phyloP scores from a whole-genome alignment of 768 basidiomycete genomes.

The Dendrothele bispora region DNA sequence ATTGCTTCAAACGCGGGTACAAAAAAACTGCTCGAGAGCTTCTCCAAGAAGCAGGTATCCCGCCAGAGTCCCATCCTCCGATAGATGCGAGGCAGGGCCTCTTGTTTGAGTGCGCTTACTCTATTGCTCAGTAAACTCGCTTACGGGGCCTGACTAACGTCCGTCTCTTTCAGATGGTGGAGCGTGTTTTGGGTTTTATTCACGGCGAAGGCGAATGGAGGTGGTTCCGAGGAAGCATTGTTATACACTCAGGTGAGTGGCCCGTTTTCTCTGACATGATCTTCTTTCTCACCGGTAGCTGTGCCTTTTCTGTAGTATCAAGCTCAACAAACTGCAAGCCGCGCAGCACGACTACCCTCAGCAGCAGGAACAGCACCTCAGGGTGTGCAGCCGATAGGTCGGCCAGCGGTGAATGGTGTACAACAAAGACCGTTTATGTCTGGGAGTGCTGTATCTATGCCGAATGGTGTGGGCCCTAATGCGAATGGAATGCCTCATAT shows the following conservation, averaged over 20 bases:
- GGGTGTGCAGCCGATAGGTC: slow-evolving; percentile 24
- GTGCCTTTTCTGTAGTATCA: slow-evolving; percentile 35
- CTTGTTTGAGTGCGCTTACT: slow-evolving; percentile 68
- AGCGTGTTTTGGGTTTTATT: slow-evolving; percentile 88
- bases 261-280: slow-evolving; percentile 22
- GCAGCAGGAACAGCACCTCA: slow-evolving; percentile 18
- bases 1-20: slow-evolving; percentile 79
- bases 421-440: slow-evolving; percentile 18
- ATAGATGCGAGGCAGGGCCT: slow-evolving; percentile 84
- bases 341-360: slow-evolving; percentile 19
- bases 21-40: slow-evolving; percentile 71
- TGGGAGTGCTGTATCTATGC: slow-evolving; percentile 25
- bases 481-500: slow-evolving; percentile 29
- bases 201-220: slow-evolving; percentile 71
- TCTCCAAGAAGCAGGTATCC: slow-evolving; percentile 63
- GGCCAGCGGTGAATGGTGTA: slow-evolving; percentile 33
- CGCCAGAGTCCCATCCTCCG: slow-evolving; percentile 63
- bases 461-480: slow-evolving; percentile 23
- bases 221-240: slow-evolving; percentile 69
- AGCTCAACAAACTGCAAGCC: slow-evolving; percentile 20
- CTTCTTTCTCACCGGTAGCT: slow-evolving; percentile 14
- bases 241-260: slow-evolving; percentile 72
- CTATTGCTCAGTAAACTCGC: slow-evolving; percentile 9
- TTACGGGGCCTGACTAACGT: neutral
- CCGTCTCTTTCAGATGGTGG: slow-evolving; percentile 66